Evolutionary conservation across 306 rosid genomes (phyloP), one percentile per base, ranked within the genome.

Genomic region (Cucurbita moschata): DNA sequence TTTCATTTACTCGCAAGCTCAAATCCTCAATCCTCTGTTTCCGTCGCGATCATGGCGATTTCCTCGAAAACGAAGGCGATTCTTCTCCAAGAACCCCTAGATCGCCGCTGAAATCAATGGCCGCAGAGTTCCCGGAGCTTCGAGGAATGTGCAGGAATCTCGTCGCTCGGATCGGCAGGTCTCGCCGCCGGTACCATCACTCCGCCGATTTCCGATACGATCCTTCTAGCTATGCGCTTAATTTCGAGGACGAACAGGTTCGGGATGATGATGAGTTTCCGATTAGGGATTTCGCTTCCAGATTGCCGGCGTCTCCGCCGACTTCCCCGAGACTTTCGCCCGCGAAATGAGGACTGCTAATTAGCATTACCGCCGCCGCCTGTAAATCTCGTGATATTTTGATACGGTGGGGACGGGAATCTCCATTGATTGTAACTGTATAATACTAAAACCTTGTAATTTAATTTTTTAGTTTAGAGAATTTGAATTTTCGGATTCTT

Each of bases 201-300:
- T 74, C 69, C 5, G 3, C 69, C 3, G 77, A 57, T 35, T 60
- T 43, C 26, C 47, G 53, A 23, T 56, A 58, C 69, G 68, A 74
- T 23, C 69, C 77, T 23, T 74, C 70, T 0, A 74, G 77, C 30
- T 74, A 74, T 46, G 77, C 57, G 7, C 77, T 74, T 44, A 74
- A 57, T 59, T 74, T 74, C 40, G 76, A 72, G 52, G 76, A 72
- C 51, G 63, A 72, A 7, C 59, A 57, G 38, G 21, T 30, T 59
- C 76, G 63, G 10, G 39, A 54, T 10, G 68, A 74, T 8, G 58
- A 42, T 6, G 77, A 40, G 15, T 57, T 39, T 19, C 67, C 77
- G 3, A 18, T 44, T 26, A 58, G 77, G 69, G 57, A 59, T 47
- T 74, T 74, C 55, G 30, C 56, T 40, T 60, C 77, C 3, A 74